Base-by-base conservation (phyloP, 768 basidiomycete species). In the Rhodosporidiobolus sp. region DNA sequence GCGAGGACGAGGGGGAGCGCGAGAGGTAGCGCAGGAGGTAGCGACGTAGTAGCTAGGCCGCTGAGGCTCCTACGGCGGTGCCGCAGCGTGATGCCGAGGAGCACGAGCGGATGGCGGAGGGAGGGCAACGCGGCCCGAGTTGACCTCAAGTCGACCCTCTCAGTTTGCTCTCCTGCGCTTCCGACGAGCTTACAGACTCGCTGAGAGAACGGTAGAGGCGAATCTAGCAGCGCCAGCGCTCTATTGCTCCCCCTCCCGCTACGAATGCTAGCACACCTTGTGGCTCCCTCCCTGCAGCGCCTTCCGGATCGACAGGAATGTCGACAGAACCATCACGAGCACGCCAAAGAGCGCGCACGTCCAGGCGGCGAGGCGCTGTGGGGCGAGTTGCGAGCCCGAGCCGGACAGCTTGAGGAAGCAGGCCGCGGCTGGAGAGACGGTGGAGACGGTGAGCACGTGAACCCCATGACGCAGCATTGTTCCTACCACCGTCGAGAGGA, bases 331-430 rank as follows among this genome's bases (percentile, higher is more conserved):
- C 73, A 79, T 75, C 32, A 80, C 79, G 12, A 65, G 24, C 22
- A 78, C 19, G 7, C 80, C 80, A 34, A 80, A 80, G 24, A n/a
- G 70, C 0, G 70, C 74, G 38, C 80, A 79, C 4, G 59, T 61
- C 78, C 78, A 78, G 0, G 79, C 78, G 0, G 71, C 71, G 26
- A 58, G 59, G 66, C 55, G 63, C 32, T 55, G 72, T 24, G 28
- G 76, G 26, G 50, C 66, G 28, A 22, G 70, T 58, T 56, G 70
- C 46, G 38, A 30, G 43, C 62, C 77, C 32, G 56, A 67, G n/a
- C 66, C 67, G 59, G 62, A 55, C 12, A 95, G 87, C 80, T 89
- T 89, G 78, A 91, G 82, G 83, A 90, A 93, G 80, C 92, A 95
- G 4, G 87, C 88, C 0, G 92, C 89, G 17, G 92, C 73, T 75